These are phyloP conservation scores for Basidiobolus meristosporus DNA, from an alignment of 371 early-diverging fungal genomes.

Conservation along the genomic window DNA sequence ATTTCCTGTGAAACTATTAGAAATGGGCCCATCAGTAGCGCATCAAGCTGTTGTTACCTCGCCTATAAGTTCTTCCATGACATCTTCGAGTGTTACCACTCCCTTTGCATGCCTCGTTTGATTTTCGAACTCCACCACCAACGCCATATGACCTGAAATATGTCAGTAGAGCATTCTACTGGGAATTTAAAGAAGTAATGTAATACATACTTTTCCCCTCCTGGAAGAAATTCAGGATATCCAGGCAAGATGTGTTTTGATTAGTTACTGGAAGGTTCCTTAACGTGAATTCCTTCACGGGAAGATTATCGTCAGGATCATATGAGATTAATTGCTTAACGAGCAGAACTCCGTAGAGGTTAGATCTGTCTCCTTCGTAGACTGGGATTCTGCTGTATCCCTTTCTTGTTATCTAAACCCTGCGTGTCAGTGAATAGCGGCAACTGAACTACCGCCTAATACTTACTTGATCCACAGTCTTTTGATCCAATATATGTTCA, in stretches of 20 bases:
- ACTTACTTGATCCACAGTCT: slow-evolving; percentile 30
- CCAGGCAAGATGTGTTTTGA: slow-evolving; percentile 57
- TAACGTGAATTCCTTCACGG: slow-evolving; percentile 44
- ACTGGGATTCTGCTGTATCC: slow-evolving; percentile 87
- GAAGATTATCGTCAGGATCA: slow-evolving; percentile 63
- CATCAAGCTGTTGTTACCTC: too few relatives aligned
- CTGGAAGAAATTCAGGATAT: slow-evolving; percentile 86
- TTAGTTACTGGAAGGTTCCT: slow-evolving; percentile 52
- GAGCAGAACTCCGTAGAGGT: slow-evolving; percentile 74
- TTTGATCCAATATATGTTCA: slow-evolving; percentile 40
- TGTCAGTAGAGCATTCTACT: slow-evolving; percentile 1
- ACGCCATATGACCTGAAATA: slow-evolving; percentile 34
- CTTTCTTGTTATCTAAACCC: slow-evolving; percentile 13
- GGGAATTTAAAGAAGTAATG: not conserved
- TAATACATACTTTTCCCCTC: slow-evolving; percentile 49
- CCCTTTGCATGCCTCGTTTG: slow-evolving; percentile 42
- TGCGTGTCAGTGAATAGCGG: not conserved
- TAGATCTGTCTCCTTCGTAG: slow-evolving; percentile 29
- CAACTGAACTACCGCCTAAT: not conserved
- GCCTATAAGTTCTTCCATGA: slow-evolving; percentile 90
- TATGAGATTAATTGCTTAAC: slow-evolving; percentile 69
- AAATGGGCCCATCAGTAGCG: too few relatives aligned
- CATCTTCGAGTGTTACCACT: slow-evolving; percentile 87
- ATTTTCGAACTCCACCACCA: slow-evolving; percentile 36
- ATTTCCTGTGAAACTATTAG: too few relatives aligned